Evolutionary conservation across 768 basidiomycete species (phyloP), one percentile per base, ranked within the genome.

Genomic region (Tylopilus subfusipes): DNA sequence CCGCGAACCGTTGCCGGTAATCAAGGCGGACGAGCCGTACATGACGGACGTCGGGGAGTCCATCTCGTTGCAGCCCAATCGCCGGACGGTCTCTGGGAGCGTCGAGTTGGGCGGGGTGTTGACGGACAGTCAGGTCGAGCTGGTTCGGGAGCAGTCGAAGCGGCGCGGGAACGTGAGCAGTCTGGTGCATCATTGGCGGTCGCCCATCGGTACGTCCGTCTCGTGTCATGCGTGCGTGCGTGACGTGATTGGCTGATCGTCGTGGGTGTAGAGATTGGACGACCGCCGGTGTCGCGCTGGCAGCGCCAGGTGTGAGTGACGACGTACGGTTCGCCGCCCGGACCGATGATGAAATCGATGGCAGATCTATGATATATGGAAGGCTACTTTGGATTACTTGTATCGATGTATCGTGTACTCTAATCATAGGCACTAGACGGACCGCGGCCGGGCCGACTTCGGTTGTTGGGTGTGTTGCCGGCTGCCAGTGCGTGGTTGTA

Each of bases 181-280:
- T 39, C 69, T 85, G 70, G 76, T 88, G 46, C 75, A 82, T 57
- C 80, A 82, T 58, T 89, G 82, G 72, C 85, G 78, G 42, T 87
- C 85, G 22, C 87, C 87, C 1, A 84, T 89, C 49, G 82, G 86
- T 88, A 50, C 42, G 75, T 71, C 24, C 39, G 12, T 31, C 25
- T 11, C 2, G 2, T 10, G 19, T 39, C 19, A 18, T 19, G 2
- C 18, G 4, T 8, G 36, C 3, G 31, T 21, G 25, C n/a, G n/a
- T 24, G 14, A 5, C 18, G 27, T 33, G 40, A 11, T 29, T 6
- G 7, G 31, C 44, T 59, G 40, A 58, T 30, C 16, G 22, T 19
- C 7, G 4, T 16, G 18, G 47, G 3, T 16, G 10, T 40, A 63
- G 61, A 62, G 16, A 55, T 62, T 27, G 62, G 48, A 22, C 48